Base-by-base conservation (phyloP, 495 filamentous ascomycete species). In the Neurospora discreta region DNA sequence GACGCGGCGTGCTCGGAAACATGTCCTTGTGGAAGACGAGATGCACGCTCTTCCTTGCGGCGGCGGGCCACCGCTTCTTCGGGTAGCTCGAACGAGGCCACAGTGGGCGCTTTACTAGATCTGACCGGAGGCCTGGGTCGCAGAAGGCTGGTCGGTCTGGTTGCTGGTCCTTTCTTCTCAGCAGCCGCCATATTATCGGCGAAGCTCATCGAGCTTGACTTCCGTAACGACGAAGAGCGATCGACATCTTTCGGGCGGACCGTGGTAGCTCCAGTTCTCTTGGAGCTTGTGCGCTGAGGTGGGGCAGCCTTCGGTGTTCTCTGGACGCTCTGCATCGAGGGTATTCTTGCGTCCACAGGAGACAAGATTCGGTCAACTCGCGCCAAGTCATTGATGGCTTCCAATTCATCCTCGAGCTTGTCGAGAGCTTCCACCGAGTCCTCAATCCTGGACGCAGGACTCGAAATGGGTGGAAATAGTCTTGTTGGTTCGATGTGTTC, bases 381-480 rank as follows among this genome's bases (percentile, higher is more conserved):
- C 26, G 83, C 80, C 65, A 89, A 80, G 42, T 85, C 80, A 33
- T 78, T 74, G 40, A 85, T 75, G 16, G 80, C 82, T 73, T 91
- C 90, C 10, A 91, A 81, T 52, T 89, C 85, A 40, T 92, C 90
- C 74, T 93, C 90, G 40, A 92, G 84, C 68, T 84, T 84, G 77
- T 92, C 90, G 20, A 92, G 82, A 52, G 87, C 89, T 76, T 90
- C 87, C 33, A 92, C 85, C 38, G 89, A 90, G 73, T 92, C 89
- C 78, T 90, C 88, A 60, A 90, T 89, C n/a, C 87, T 85, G 38
- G 84, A 84, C 15, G 85, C 71, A 1, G 81, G 77, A 71, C 83
- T 82, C 20, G 30, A 82, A 82, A 10, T 84, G 81, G 65, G 36
- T 13, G 65, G 39, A 46, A 30, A 65, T 46, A 68, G 39, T 38